Conservation (phyloP, 208 protist species). For the Leishmania braziliensis region DNA sequence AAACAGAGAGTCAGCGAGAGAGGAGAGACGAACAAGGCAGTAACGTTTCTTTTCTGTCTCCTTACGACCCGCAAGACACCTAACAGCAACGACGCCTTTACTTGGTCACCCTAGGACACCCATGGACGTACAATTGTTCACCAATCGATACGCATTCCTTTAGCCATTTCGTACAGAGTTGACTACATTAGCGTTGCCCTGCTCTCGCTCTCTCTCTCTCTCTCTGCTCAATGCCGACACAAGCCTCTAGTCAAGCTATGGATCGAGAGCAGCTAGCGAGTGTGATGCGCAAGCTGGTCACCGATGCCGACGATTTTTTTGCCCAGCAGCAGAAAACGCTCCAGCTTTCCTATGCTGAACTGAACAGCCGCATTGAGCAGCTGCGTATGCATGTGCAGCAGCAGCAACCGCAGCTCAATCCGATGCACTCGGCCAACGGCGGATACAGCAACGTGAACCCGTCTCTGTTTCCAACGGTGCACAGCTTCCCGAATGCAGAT, state of each 20-base stretch:
- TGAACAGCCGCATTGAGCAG: conserved; percentile 56
- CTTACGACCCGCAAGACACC: neutral
- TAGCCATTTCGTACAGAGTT: neutral
- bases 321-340: conserved; percentile 58
- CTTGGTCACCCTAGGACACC: neutral
- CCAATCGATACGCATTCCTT: neutral
- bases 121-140: neutral
- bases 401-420: conserved; percentile 10
- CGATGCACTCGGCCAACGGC: conserved; percentile 17
- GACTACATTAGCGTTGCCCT: neutral
- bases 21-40: neutral
- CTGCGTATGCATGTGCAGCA: conserved; percentile 46
- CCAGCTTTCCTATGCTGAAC: conserved; percentile 45
- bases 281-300: conserved; percentile 40
- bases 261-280: conserved; percentile 43
- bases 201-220: no score
- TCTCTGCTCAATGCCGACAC: conserved; percentile 7
- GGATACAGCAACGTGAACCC: conserved; percentile 29
- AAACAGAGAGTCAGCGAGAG: neutral
- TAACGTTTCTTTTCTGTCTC: neutral
- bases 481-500: conserved; percentile 18
- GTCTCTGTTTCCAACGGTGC: conserved; percentile 23
- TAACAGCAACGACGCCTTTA: neutral
- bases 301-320: conserved; percentile 63
- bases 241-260: conserved; percentile 4